These are phyloP conservation scores for Hanseniaspora thailandica DNA, from an alignment of 805 yeast genomes.

Conservation along the genomic window DNA sequence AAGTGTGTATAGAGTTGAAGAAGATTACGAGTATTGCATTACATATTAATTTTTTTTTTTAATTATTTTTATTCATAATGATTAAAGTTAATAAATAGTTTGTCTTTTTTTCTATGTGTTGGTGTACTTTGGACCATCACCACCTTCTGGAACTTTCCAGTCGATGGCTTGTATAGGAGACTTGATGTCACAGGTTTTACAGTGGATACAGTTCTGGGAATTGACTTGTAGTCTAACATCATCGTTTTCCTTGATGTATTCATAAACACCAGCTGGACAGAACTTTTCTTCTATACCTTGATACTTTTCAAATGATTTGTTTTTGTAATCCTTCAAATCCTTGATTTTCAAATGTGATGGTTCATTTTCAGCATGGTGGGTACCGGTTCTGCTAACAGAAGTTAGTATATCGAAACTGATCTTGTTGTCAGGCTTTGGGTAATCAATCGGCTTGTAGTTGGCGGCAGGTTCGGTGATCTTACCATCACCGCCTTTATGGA, in stretches of 20 bases:
- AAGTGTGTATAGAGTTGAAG: conserved; percentile 16
- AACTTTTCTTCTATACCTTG: conserved; percentile 83
- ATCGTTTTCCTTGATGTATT: conserved; percentile 59
- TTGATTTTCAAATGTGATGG: conserved; percentile 74
- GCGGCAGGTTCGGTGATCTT: conserved; percentile 57
- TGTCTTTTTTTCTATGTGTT: conserved; percentile 40
- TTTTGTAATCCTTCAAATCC: conserved; percentile 55
- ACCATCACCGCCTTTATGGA: conserved; percentile 53
- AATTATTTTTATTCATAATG: too few species aligned
- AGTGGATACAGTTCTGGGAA: conserved; percentile 94
- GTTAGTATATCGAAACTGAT: conserved; percentile 85
- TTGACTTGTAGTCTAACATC: conserved; percentile 87
- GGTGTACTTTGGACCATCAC: conserved; percentile 94
- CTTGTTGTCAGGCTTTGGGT: conserved; percentile 93
- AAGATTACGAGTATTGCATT: too few species aligned
- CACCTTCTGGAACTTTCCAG: conserved; percentile 99
- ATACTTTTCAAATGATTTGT: conserved; percentile 56
- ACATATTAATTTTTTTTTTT: background rate
- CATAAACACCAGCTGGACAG: conserved; percentile 98
- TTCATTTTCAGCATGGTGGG: conserved; percentile 91
- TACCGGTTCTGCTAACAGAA: conserved; percentile 92
- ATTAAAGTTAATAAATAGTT: background rate
- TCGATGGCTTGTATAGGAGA: conserved; percentile 87
- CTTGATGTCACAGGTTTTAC: conserved; percentile 96
- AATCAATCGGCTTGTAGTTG: conserved; percentile 57